Base-by-base conservation (phyloP, 176 grass and related monocot species). In the Triticum dicoccoides region DNA sequence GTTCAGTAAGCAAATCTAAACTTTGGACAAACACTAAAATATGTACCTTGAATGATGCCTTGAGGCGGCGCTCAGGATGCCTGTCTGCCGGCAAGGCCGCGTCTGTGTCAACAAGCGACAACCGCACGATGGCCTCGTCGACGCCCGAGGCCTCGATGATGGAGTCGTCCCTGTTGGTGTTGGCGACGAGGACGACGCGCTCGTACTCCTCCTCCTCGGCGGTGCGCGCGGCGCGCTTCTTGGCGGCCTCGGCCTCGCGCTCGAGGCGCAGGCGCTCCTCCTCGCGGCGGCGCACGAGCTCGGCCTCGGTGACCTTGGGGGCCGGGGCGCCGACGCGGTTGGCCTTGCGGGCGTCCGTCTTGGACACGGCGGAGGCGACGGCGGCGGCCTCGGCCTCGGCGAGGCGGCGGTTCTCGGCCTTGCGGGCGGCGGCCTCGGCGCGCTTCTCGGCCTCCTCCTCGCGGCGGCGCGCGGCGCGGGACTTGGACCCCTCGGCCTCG, bases 151-250 rank as follows among this genome's bases (percentile, higher is more conserved):
- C 97, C 87, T 99, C 97, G 67, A 99, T 94, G 85, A 99, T 21
- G 32, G 92, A 99, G 79, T 99, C 97, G 51, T 99, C 94, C 73
- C 97, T 89, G 83, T 99, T 99, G 71, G 97, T 99, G 77, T 99
- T 99, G 35, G 83, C 86, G 52, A 96, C 94, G 51, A 99, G 83
- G 39, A 99, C 97, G 59, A 93, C 87, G 71, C 87, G 80, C 82
- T 96, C 90, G 54, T 99, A 99, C 85, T 96, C 97, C 82, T 99
- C 94, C 89, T 99, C 97, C 33, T 89, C 90, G 44, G 90, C 92
- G 73, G 87, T 70, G 54, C 97, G 92, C 23, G 59, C 91, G 85
- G 93, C 88, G 65, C 87, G 90, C 82, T 96, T 99, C 85, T 91
- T 96, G 8, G 92, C 84, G 27, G 76, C 85, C 87, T 98, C 94